These are phyloP conservation scores for Pichia kluyveri DNA, from an alignment of 805 yeast genomes.

Conservation along the genomic window DNA sequence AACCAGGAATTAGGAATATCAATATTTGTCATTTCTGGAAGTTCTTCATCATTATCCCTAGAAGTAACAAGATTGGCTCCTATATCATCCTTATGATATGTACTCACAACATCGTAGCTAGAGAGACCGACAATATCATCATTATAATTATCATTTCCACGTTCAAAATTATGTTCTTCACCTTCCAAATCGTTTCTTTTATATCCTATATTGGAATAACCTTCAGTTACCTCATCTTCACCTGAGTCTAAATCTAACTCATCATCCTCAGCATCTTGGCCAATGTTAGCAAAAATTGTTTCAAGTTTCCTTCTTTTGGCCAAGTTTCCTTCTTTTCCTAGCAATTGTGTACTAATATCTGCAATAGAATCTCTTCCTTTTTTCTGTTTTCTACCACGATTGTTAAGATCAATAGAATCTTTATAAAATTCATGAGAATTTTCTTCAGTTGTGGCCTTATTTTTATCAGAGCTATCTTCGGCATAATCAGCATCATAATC, in stretches of 20 bases:
- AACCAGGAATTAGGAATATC: constrained; percentile 55
- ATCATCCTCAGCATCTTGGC: constrained; percentile 4
- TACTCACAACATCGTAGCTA: constrained; percentile 11
- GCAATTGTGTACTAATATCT: neutral
- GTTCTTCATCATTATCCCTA: neutral
- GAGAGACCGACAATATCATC: constrained; percentile 11
- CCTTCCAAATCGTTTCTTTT: constrained; percentile 7
- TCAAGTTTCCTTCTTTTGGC: constrained; percentile 13
- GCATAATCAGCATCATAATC: neutral
- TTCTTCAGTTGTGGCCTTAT: too few species aligned
- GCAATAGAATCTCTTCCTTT: neutral
- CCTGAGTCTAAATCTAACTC: constrained; percentile 14
- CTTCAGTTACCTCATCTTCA: constrained; percentile 11
- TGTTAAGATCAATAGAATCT: neutral
- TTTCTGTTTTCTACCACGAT: neutral
- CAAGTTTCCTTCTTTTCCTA: neutral
- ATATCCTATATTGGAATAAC: neutral
- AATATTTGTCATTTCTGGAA: constrained; percentile 7
- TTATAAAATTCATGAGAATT: too few species aligned
- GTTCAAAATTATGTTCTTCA: constrained; percentile 7
- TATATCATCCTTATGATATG: constrained; percentile 10
- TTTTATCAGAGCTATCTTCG: too few species aligned
- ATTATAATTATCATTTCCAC: constrained; percentile 21
- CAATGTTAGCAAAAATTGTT: constrained; percentile 17
- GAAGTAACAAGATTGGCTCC: constrained; percentile 11